Evolutionary conservation across 257 asterid genomes (phyloP).

Genomic region (Solanum bukasovii): DNA sequence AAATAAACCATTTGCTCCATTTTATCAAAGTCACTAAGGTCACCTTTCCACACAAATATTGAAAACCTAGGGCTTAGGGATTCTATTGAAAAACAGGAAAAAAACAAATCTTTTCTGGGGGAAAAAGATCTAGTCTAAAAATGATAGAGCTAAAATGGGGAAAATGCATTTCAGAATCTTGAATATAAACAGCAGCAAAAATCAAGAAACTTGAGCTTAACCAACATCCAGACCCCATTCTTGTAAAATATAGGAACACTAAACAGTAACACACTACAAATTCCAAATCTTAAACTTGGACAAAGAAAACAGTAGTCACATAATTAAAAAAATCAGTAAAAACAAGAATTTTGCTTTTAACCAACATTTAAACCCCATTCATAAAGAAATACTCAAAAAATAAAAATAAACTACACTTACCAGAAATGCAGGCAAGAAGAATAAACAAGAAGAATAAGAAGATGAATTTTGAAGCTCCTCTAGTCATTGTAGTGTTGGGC

Average conservation of each 20-base stretch:
- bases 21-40: neutral
- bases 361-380: neutral
- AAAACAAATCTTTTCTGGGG: neutral
- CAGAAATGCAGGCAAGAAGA: constrained; percentile 26
- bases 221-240: neutral
- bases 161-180: neutral
- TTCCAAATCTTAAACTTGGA: neutral
- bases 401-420: constrained; percentile 14
- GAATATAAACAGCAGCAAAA: neutral
- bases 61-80: neutral
- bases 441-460: constrained; percentile 25
- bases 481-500: constrained; percentile 30
- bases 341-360: neutral
- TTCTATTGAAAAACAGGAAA: neutral
- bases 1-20: neutral
- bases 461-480: constrained; percentile 16
- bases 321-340: neutral
- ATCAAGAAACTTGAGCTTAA: neutral
- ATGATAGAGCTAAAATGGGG: neutral
- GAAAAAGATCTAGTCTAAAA: neutral
- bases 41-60: neutral
- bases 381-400: neutral
- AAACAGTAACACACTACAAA: neutral
- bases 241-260: neutral
- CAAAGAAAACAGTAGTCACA: neutral